Evolutionary conservation across 1,284 basidiomycete genomes (phyloP), one percentile per base, ranked within the genome.

Genomic region (Pseudozyma pruni): DNA sequence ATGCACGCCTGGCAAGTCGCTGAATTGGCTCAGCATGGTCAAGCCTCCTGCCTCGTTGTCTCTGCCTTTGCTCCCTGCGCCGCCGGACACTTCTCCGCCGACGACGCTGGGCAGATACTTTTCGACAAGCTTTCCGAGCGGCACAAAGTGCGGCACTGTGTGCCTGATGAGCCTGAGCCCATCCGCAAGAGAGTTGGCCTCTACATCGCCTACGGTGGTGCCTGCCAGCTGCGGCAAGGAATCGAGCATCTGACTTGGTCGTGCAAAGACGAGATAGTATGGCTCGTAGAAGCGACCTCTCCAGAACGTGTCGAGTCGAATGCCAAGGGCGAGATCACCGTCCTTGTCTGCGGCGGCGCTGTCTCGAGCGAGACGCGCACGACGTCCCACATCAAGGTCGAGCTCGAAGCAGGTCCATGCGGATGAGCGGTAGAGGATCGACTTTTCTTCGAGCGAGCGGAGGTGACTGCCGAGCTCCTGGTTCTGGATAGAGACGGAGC

Each of bases 391-490:
- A 32, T 75, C 72, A 8, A 75, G 62, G 29, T 75, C 74, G 22
- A 75, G 52, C 29, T 75, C 74, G 43, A 75, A 75, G 17, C 67
- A 67, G 0, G 74, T 75, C 72, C 71, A 74, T 25, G 68, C 74
- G 14, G 62, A 25, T 7, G 66, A 59, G 11, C 74, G 53, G 37
- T 74, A 74, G 34, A 74, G 41, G 35, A 72, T 67, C 8, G 68
- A 48, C 19, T 61, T 67, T 37, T 75, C 71, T 22, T 75, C 74
- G 32, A 72, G 44, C 7, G 43, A 39, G 13, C 60, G 41, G 3
- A 72, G 58, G 34, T 59, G 49, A 16, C 37, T 37, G 3, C 42
- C 55, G 4, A 74, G 68, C 25, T 67, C 51, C 5, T 61, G 34
- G 44, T 62, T 67, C 5, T 67, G 43, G 3, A 32, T 20, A 11